A percentile compares a stretch with the other conserved stretches of the same genome.
These are phyloP conservation scores for Boletus rufocinnamomeus DNA, from an alignment of 768 basidiomycete genomes.

Conservation along the genomic window DNA sequence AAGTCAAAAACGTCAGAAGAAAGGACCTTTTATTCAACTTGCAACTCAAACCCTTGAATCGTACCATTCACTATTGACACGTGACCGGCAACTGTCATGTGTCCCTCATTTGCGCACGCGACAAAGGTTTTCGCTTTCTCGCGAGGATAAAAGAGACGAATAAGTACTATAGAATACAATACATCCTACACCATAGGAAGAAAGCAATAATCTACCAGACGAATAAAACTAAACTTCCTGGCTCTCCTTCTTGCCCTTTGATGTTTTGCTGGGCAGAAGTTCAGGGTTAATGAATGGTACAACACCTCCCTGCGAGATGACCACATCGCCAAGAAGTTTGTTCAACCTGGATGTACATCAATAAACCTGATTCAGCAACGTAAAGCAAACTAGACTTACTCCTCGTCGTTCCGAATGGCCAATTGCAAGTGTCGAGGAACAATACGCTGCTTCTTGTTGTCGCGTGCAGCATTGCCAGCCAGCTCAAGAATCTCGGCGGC, in stretches of 20 bases:
- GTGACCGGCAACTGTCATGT: neutral
- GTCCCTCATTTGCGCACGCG: neutral
- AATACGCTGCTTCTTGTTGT: slow-evolving; percentile 63
- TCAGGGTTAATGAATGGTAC: slow-evolving; percentile 53
- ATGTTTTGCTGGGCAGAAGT: slow-evolving; percentile 54
- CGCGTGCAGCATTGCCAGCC: slow-evolving; percentile 57
- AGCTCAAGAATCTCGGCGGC: slow-evolving; percentile 65
- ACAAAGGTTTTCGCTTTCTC: neutral
- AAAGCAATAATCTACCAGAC: slow-evolving; percentile 19
- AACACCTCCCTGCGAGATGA: slow-evolving; percentile 67
- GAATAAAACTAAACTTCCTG: slow-evolving; percentile 43
- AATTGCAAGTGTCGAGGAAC: slow-evolving; percentile 66
- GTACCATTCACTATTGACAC: neutral
- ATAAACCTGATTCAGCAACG: neutral
- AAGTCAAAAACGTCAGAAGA: neutral
- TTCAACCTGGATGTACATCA: slow-evolving; percentile 32
- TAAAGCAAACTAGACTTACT: slow-evolving; percentile 25
- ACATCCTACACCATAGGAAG: slow-evolving; percentile 28
- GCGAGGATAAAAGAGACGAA: slow-evolving; percentile 19
- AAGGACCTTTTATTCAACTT: neutral
- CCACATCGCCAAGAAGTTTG: slow-evolving; percentile 46
- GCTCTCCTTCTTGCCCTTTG: slow-evolving; percentile 53
- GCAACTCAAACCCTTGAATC: neutral
- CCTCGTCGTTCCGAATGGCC: slow-evolving; percentile 66
- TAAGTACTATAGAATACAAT: slow-evolving; percentile 38